These are phyloP conservation scores for Phlebiopsis flavidoalba DNA, from an alignment of 768 basidiomycete genomes.

Conservation along the genomic window DNA sequence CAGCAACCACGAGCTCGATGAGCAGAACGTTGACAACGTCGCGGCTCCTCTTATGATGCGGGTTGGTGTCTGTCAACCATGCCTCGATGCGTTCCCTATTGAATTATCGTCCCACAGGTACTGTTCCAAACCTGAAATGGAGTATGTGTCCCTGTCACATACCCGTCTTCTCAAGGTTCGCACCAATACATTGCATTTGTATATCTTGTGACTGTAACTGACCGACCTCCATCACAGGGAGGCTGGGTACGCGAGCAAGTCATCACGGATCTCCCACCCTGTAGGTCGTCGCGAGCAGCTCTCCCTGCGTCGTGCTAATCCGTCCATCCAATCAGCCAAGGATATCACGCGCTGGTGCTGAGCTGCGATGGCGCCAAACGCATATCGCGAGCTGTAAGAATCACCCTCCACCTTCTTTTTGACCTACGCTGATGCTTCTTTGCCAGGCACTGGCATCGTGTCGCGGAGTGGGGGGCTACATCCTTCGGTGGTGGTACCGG, in stretches of 20 bases:
- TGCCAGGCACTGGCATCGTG: constrained; percentile 22
- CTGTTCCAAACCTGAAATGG: constrained; percentile 23
- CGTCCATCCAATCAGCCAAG: constrained; percentile 16
- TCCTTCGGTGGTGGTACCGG: constrained; percentile 20
- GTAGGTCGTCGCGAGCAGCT: constrained; percentile 9
- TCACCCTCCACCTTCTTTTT: background rate
- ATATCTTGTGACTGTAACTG: background rate
- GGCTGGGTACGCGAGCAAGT: constrained; percentile 25
- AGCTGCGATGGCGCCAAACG: constrained; percentile 17
- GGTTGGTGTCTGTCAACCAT: constrained; percentile 6
- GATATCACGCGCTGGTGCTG: constrained; percentile 22
- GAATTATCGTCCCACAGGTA: constrained; percentile 9
- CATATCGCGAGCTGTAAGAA: constrained; percentile 21
- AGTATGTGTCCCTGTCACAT: constrained; percentile 21
- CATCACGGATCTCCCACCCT: constrained; percentile 23
- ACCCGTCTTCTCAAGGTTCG: constrained; percentile 17
- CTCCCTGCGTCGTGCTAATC: background rate
- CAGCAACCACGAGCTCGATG: constrained; percentile 20
- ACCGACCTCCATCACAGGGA: constrained; percentile 4
- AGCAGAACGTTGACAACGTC: constrained; percentile 21
- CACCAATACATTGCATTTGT: background rate
- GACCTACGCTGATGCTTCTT: background rate
- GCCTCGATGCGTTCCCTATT: background rate
- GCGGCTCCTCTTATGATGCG: constrained; percentile 18
- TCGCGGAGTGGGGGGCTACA: constrained; percentile 23